Evolutionary conservation across 1,284 basidiomycete species (phyloP).

Genomic region (Cryptococcus sp.): DNA sequence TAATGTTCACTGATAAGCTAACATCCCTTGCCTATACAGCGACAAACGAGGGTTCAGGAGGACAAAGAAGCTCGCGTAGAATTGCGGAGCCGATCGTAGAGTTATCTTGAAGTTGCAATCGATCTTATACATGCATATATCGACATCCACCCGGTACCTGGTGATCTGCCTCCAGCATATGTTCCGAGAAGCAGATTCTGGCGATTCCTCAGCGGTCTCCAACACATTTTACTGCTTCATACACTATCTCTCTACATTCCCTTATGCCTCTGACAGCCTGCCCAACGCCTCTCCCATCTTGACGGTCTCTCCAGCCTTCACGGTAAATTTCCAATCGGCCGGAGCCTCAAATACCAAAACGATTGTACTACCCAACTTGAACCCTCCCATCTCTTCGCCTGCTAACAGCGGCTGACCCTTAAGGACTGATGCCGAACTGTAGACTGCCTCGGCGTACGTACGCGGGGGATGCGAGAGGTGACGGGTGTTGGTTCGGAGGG

Average conservation of each 20-base stretch:
- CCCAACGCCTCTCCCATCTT: constrained; percentile 75
- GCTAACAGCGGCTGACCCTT: constrained; percentile 83
- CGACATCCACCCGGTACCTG: too few relatives aligned
- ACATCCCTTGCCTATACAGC: constrained; percentile 9
- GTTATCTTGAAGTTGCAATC: too few relatives aligned
- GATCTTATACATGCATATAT: too few relatives aligned
- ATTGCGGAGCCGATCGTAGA: not conserved
- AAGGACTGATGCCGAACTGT: constrained; percentile 78
- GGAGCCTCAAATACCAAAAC: constrained; percentile 98
- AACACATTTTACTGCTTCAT: too few relatives aligned
- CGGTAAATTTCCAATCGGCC: constrained; percentile 72
- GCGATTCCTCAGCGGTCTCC: too few relatives aligned
- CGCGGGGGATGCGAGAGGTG: constrained; percentile 72
- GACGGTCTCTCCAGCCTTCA: constrained; percentile 82
- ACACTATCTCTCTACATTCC: too few relatives aligned
- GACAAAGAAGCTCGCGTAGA: constrained; percentile 39
- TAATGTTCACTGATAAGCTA: not conserved
- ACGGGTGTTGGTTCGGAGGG: constrained; percentile 79
- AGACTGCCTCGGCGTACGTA: constrained; percentile 89
- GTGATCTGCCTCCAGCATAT: too few relatives aligned
- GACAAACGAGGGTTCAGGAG: constrained; percentile 39
- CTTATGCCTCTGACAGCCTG: constrained; percentile 6
- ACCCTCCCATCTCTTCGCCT: constrained; percentile 97
- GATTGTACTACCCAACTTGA: constrained; percentile 91
- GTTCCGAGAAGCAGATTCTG: too few relatives aligned